Evolutionary conservation across 805 yeast species (phyloP).

Genomic region (Allodekkera sacchari): DNA sequence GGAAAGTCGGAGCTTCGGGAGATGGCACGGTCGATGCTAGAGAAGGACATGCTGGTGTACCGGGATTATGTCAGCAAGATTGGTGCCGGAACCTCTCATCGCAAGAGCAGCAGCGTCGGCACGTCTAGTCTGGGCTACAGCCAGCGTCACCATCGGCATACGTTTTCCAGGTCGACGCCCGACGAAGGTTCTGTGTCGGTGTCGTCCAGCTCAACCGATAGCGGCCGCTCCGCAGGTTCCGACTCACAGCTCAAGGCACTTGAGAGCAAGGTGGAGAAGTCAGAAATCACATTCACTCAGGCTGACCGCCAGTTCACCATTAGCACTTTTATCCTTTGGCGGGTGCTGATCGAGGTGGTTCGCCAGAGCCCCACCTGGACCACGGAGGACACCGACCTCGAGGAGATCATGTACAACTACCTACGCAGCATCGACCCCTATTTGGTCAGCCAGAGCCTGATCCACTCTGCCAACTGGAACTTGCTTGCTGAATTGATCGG

Average conservation of each 20-base stretch:
- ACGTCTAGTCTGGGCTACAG: background rate
- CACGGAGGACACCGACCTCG: constrained; percentile 76
- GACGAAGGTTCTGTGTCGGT: no score
- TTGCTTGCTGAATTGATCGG: constrained; percentile 84
- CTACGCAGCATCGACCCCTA: constrained; percentile 79
- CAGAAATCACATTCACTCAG: constrained; percentile 64
- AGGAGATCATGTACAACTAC: constrained; percentile 90
- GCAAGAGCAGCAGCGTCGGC: background rate
- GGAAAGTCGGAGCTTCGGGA: constrained; percentile 82
- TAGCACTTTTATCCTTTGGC: constrained; percentile 78
- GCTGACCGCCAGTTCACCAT: constrained; percentile 84
- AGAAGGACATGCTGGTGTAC: constrained; percentile 25
- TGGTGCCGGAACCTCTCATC: background rate
- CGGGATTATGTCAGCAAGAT: constrained; percentile 9
- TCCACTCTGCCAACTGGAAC: constrained; percentile 90
- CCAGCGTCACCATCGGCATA: background rate
- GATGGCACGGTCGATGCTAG: constrained; percentile 47
- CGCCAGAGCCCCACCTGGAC: constrained; percentile 72
- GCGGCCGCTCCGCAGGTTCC: no score
- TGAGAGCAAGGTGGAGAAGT: constrained; percentile 25
- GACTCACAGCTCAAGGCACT: no score
- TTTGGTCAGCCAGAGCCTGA: constrained; percentile 53
- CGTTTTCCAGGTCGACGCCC: background rate
- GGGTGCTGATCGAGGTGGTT: constrained; percentile 89
- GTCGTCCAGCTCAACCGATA: no score